Evolutionary conservation across 2,329 filamentous ascomycete genomes (phyloP).

Genomic region (Aspergillus caelatus): DNA sequence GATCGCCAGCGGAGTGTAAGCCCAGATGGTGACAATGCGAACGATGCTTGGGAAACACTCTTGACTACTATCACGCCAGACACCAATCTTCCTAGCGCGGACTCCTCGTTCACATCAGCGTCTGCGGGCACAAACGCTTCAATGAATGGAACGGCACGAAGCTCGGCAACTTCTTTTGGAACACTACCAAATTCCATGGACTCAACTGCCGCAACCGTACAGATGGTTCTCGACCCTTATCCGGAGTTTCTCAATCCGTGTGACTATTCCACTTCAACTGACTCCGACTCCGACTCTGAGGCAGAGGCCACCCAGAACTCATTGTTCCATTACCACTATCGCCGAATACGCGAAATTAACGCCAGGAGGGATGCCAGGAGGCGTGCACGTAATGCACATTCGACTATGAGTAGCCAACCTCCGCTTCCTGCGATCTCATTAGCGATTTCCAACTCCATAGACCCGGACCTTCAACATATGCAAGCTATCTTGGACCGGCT

Average conservation of each 20-base stretch:
- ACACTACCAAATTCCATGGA: conserved; percentile 34
- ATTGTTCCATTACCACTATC: conserved; percentile 23
- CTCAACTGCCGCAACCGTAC: conserved; percentile 23
- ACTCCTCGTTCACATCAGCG: conserved; percentile 77
- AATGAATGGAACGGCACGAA: conserved; percentile 34
- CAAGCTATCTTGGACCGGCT: conserved; percentile 72
- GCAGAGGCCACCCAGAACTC: conserved; percentile 25
- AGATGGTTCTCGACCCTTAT: conserved; percentile 37
- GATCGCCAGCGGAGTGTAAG: conserved; percentile 84
- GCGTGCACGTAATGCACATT: conserved; percentile 29
- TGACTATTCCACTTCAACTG: conserved; percentile 39
- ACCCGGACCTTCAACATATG: conserved; percentile 62
- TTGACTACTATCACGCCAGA: conserved; percentile 80
- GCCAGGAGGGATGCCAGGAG: conserved; percentile 25
- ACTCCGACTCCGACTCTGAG: conserved; percentile 39
- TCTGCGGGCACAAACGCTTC: conserved; percentile 32
- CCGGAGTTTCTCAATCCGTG: conserved; percentile 41
- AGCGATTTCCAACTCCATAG: conserved; percentile 32
- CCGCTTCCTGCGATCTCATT: conserved; percentile 37
- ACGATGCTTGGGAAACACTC: conserved; percentile 76
- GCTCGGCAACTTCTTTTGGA: conserved; percentile 48
- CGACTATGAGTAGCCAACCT: conserved; percentile 37
- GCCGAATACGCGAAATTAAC: conserved; percentile 21
- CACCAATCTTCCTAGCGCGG: conserved; percentile 74
- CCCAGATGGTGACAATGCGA: conserved; percentile 55